Evolutionary conservation across 345 rosid species (phyloP).

Genomic region (Ceriops tagal): DNA sequence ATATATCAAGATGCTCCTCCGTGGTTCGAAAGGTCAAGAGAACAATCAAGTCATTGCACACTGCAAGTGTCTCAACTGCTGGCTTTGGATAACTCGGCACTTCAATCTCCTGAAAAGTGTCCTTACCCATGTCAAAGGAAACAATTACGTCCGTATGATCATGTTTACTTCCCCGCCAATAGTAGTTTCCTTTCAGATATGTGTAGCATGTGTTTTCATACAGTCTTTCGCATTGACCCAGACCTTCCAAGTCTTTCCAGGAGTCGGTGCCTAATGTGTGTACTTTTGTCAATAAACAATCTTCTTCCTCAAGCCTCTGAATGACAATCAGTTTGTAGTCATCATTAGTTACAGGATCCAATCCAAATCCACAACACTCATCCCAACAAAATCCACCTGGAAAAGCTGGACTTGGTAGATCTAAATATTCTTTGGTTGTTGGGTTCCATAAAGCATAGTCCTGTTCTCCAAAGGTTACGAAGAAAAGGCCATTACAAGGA

Average conservation of each 20-base stretch:
- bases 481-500: slow-evolving; percentile 1
- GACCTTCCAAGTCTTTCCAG: not conserved
- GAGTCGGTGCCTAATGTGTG: not conserved
- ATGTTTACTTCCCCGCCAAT: not conserved
- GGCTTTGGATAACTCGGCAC: not conserved
- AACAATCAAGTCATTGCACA: not conserved
- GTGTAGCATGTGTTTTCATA: not conserved
- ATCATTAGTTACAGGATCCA: not conserved
- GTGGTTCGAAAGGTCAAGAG: not conserved
- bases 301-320: not conserved
- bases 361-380: not conserved
- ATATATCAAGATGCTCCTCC: not conserved
- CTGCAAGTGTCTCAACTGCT: not conserved
- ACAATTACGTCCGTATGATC: not conserved
- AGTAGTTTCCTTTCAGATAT: not conserved
- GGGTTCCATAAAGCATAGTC: not conserved
- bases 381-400: not conserved
- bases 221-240: not conserved
- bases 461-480: not conserved
- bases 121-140: not conserved
- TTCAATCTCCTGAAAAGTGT: not conserved
- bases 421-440: not conserved
- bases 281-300: not conserved
- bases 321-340: not conserved
- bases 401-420: not conserved